A percentile compares a stretch with the other conserved stretches of the same genome.
Conservation (phyloP, 768 basidiomycete species). For the Sutorius australiensis region DNA sequence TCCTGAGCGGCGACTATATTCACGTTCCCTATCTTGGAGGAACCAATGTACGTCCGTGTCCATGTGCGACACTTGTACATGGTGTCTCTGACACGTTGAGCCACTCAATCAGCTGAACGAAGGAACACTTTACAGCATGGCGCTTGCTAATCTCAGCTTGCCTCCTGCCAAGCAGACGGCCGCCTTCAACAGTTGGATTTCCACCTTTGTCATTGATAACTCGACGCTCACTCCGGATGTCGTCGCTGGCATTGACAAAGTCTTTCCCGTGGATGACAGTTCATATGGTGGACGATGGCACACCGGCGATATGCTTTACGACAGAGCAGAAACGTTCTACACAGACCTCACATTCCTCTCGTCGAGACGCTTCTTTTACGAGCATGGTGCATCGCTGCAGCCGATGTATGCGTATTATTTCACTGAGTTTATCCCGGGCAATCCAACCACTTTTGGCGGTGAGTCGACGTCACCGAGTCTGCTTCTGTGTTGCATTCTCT, state of each 20-base stretch:
- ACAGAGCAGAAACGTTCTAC: slow-evolving; percentile 55
- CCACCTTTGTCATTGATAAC: slow-evolving; percentile 49
- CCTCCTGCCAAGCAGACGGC: slow-evolving; percentile 38
- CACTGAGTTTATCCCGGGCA: slow-evolving; percentile 54
- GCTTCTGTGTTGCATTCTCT: not conserved
- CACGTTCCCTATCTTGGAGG: slow-evolving; percentile 55
- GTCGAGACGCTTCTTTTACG: slow-evolving; percentile 47
- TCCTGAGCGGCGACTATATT: slow-evolving; percentile 46
- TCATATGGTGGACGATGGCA: slow-evolving; percentile 49
- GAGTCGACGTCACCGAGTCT: slow-evolving; percentile 4
- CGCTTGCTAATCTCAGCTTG: slow-evolving; percentile 37
- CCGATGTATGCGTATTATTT: slow-evolving; percentile 55
- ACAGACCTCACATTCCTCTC: slow-evolving; percentile 55
- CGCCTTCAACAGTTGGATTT: slow-evolving; percentile 47
- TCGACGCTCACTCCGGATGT: slow-evolving; percentile 26
- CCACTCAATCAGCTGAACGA: slow-evolving; percentile 10
- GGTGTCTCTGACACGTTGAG: not conserved
- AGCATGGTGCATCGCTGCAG: slow-evolving; percentile 44
- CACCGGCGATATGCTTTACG: slow-evolving; percentile 58
- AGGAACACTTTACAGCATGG: slow-evolving; percentile 5
- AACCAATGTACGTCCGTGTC: slow-evolving; percentile 41
- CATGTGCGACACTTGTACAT: not conserved
- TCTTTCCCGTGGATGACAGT: slow-evolving; percentile 50
- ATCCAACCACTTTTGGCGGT: slow-evolving; percentile 48
- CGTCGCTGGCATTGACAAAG: slow-evolving; percentile 36